Conservation (phyloP, 108 stramenopile genomes). For the Cyclostephanos invisitatus region DNA sequence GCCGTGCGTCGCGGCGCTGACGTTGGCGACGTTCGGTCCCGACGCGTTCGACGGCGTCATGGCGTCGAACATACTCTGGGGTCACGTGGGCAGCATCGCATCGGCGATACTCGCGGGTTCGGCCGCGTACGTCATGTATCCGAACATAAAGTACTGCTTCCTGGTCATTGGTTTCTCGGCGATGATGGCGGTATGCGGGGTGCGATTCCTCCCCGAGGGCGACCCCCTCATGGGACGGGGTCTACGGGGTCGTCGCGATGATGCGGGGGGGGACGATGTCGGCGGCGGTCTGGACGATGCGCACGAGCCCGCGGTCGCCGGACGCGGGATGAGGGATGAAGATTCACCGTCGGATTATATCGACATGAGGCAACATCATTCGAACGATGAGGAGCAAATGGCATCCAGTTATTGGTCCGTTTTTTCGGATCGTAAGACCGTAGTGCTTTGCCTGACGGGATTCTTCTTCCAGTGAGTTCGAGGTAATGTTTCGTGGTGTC, state of each 20-base stretch:
- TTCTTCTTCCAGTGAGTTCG: slow-evolving; percentile 82
- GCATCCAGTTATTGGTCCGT: slow-evolving; percentile 72
- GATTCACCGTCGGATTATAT: slow-evolving; percentile 24
- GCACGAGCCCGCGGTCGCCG: slow-evolving; percentile 7
- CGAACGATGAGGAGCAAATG: slow-evolving; percentile 6
- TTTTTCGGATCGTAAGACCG: slow-evolving; percentile 66
- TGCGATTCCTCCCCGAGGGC: slow-evolving; percentile 75
- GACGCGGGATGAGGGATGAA: slow-evolving; percentile 11
- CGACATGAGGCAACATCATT: slow-evolving; percentile 29
- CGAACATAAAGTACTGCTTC: slow-evolving; percentile 82
- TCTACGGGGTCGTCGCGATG: slow-evolving; percentile 40
- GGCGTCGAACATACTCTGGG: slow-evolving; percentile 85
- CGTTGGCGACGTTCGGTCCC: slow-evolving; percentile 78
- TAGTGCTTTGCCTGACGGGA: slow-evolving; percentile 78
- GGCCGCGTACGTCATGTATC: slow-evolving; percentile 69
- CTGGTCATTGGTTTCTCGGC: slow-evolving; percentile 80
- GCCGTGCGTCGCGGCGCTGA: slow-evolving; percentile 82
- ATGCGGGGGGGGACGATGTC: background rate
- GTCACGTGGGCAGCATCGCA: slow-evolving; percentile 72
- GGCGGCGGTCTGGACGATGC: background rate
- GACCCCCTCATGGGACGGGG: slow-evolving; percentile 80
- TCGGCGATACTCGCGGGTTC: slow-evolving; percentile 80
- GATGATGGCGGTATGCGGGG: slow-evolving; percentile 64
- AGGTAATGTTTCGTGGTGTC: background rate
- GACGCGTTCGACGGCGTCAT: slow-evolving; percentile 80